Evolutionary conservation across 2,329 filamentous ascomycete genomes (phyloP).

Genomic region (Pseudogymnoascus sp.): DNA sequence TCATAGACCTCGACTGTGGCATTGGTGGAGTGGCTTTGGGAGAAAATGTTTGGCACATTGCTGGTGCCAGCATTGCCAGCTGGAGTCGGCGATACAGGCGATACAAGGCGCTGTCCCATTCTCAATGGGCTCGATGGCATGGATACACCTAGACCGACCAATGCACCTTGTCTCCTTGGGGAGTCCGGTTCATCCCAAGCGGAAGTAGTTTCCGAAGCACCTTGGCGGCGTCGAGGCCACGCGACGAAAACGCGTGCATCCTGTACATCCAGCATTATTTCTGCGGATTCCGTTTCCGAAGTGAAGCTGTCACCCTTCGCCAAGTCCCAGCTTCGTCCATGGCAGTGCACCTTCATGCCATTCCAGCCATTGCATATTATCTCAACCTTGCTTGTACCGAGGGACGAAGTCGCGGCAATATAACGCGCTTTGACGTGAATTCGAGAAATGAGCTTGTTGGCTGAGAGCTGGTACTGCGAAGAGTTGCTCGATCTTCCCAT

Average conservation of each 20-base stretch:
- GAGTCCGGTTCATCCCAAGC: constrained; percentile 56
- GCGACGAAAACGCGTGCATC: constrained; percentile 82
- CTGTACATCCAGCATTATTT: constrained; percentile 94
- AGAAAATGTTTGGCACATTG: constrained; percentile 23
- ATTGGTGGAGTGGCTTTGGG: constrained; percentile 35
- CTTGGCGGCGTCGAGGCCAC: constrained; percentile 61
- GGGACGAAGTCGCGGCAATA: constrained; percentile 58
- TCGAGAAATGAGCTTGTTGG: constrained; percentile 86
- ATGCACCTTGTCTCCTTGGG: constrained; percentile 43
- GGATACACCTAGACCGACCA: constrained; percentile 29
- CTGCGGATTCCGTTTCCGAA: constrained; percentile 77
- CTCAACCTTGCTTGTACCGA: constrained; percentile 72
- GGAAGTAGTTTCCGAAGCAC: constrained; percentile 51
- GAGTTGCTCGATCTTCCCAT: constrained; percentile 95
- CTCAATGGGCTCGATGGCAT: constrained; percentile 57
- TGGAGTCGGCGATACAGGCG: constrained; percentile 69
- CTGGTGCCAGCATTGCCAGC: constrained; percentile 20
- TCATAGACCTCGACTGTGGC: constrained; percentile 64
- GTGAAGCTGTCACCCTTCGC: constrained; percentile 83
- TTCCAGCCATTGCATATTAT: constrained; percentile 95
- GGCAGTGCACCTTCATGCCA: constrained; percentile 84
- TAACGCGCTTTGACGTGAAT: constrained; percentile 87
- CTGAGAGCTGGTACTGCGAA: constrained; percentile 88
- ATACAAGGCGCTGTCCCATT: constrained; percentile 51
- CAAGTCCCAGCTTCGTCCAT: constrained; percentile 78